Percentiles rank a stretch among this genome's conserved stretches.
Evolutionary conservation across 306 rosid genomes (phyloP).

Genomic region (Castanea crenata): DNA sequence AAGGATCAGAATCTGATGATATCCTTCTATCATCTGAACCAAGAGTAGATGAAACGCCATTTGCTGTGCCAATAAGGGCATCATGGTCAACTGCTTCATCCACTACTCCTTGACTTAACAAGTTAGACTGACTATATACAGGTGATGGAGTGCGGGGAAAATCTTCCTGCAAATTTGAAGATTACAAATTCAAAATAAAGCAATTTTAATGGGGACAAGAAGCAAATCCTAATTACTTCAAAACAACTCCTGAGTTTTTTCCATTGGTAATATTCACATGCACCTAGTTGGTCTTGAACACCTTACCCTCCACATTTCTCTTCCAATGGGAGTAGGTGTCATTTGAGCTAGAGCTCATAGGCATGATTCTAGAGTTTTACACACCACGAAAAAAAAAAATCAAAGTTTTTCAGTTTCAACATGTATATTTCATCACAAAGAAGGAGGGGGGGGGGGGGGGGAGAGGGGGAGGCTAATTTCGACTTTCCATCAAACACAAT

Average conservation of each 20-base stretch:
- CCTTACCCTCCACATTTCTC: too few species aligned
- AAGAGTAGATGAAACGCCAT: conserved; percentile 21
- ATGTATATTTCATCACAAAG: not conserved
- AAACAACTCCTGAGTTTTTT: not conserved
- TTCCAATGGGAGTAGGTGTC: too few species aligned
- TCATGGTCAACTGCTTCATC: conserved; percentile 36
- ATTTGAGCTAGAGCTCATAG: too few species aligned
- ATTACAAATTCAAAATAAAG: conserved; percentile 7
- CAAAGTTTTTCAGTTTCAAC: not conserved
- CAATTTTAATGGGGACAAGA: conserved; percentile 6
- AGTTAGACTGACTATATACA: conserved; percentile 38
- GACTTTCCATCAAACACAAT: not conserved
- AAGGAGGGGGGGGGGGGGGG: not conserved
- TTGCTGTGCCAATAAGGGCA: conserved; percentile 15
- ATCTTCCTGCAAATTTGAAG: conserved; percentile 49
- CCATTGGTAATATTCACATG: too few species aligned
- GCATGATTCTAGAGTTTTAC: not conserved
- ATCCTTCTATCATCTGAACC: conserved; percentile 34
- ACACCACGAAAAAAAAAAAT: not conserved
- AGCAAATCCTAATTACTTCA: not conserved
- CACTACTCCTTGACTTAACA: conserved; percentile 25
- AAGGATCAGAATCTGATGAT: conserved; percentile 29
- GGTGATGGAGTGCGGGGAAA: conserved; percentile 36
- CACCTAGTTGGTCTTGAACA: too few species aligned
- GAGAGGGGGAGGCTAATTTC: too few species aligned